Evolutionary conservation across 2,329 filamentous ascomycete genomes (phyloP), one percentile per base, ranked within the genome.

Genomic region (Penicillium rolfsii): DNA sequence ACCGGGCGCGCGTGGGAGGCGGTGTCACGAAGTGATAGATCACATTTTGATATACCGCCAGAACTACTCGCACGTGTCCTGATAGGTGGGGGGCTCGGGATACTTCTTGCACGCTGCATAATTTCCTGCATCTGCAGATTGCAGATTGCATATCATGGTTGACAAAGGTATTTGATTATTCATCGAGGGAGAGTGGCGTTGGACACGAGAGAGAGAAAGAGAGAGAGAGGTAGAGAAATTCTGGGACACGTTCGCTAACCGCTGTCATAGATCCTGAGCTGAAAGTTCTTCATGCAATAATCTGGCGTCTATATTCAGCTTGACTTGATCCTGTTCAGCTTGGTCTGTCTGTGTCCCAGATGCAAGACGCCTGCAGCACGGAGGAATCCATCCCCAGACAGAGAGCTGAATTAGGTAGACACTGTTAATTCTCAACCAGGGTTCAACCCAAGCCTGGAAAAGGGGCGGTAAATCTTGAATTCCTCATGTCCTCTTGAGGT

Each of bases 21-120:
- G 46, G 46, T 50, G 46, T 50, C 46, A 9, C 28, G 28, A 50
- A 35, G n/a, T 33, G 46, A 50, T 50, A 35, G 28, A 24, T 50
- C 46, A 50, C 30, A 22, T 50, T 35, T 35, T 33, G 46, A 35
- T 8, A 33, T 19, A 50, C 46, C 30, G 46, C 28, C 6, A 50
- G 22, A 22, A 9, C 26, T 5, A 48, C 24, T 5, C 9, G 9
- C 46, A 50, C 28, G n/a, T 50, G 46, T 35, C 28, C 46, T 50
- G 28, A 35, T 50, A 50, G 46, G 46, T n/a, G 28, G 46, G 46
- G 12, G 8, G 19, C 8, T 14, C 12, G 1, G 11, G 9, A 19
- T 16, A 26, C 8, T 8, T 12, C 7, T 19, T 49, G 33, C 26
- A 26, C 46, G 43, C 24, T 49, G 46, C 14, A 49, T 33, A 28